A percentile compares a stretch with the other conserved stretches of the same genome.
phyloP scores from a whole-genome alignment of 192 early-diverging fungal genomes.

The Podila epigama region DNA sequence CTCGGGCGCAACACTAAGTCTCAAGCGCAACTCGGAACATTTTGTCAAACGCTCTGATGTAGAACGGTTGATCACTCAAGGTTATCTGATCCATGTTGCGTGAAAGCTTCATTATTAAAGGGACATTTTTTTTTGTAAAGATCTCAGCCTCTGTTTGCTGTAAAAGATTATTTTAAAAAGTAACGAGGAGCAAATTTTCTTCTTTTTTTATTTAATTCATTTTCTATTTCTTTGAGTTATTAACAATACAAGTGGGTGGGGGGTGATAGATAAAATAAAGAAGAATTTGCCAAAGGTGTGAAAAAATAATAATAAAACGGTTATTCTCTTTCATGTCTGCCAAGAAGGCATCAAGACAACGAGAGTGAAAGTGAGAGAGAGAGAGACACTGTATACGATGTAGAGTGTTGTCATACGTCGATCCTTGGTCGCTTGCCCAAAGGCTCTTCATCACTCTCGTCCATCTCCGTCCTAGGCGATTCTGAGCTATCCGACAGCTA shows the following conservation, averaged over 20 bases:
- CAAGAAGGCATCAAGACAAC: too few species aligned
- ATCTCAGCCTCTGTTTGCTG: neutral
- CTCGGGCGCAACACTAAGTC: conserved; percentile 72
- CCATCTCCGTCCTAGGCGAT: conserved; percentile 50
- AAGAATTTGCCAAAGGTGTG: neutral
- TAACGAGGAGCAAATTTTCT: neutral
- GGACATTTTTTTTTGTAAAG: neutral
- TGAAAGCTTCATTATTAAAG: neutral
- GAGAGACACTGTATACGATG: neutral
- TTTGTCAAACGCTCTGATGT: conserved; percentile 89
- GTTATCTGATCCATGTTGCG: conserved; percentile 80
- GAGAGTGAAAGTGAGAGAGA: too few species aligned
- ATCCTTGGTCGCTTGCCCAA: conserved; percentile 32
- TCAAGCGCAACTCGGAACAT: conserved; percentile 84
- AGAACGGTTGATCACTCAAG: conserved; percentile 85
- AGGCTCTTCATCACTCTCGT: conserved; percentile 40
- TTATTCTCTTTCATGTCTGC: too few species aligned
- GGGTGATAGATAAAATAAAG: too few species aligned
- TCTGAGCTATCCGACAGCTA: conserved; percentile 33
- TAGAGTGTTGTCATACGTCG: conserved; percentile 21
- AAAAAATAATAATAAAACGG: neutral
- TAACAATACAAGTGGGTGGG: too few species aligned
- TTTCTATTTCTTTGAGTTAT: too few species aligned
- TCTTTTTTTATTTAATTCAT: too few species aligned
- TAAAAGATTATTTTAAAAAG: neutral